Conservation (phyloP, 2,329 filamentous ascomycete genomes). For the Pseudogymnoascus sp. region DNA sequence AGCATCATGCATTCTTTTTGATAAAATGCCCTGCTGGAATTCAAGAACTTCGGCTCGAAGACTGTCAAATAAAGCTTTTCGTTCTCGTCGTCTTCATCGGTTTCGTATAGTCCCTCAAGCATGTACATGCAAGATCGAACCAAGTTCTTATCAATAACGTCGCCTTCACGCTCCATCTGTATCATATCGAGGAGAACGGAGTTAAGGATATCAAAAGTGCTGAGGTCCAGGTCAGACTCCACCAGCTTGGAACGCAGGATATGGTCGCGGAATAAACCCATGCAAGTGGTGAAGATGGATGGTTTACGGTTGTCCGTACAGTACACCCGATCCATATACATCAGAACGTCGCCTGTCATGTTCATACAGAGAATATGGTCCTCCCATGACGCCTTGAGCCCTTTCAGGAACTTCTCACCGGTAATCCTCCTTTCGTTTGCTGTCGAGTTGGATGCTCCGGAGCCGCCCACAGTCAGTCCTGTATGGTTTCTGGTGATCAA, state of each 20-base stretch:
- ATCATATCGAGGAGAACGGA: constrained; percentile 84
- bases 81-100: constrained; percentile 65
- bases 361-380: constrained; percentile 90
- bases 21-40: constrained; percentile 67
- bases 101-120: constrained; percentile 82
- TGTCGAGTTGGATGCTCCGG: constrained; percentile 43
- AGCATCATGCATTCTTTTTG: constrained; percentile 63
- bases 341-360: constrained; percentile 92
- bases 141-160: constrained; percentile 74
- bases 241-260: constrained; percentile 58
- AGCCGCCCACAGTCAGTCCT: constrained; percentile 45
- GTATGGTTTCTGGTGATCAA: constrained; percentile 64
- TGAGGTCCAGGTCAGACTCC: constrained; percentile 33
- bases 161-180: constrained; percentile 82
- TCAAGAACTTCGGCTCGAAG: constrained; percentile 74
- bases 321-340: constrained; percentile 92
- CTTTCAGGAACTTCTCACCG: constrained; percentile 74
- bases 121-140: constrained; percentile 80
- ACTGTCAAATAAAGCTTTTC: constrained; percentile 75
- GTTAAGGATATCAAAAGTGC: constrained; percentile 68
- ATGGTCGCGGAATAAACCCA: constrained; percentile 80
- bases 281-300: constrained; percentile 75
- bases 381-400: constrained; percentile 71
- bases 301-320: constrained; percentile 63
- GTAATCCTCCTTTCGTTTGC: constrained; percentile 69